These are phyloP conservation scores for Aspergillus fischeri DNA, from an alignment of 2,329 filamentous ascomycete genomes.

Conservation along the genomic window DNA sequence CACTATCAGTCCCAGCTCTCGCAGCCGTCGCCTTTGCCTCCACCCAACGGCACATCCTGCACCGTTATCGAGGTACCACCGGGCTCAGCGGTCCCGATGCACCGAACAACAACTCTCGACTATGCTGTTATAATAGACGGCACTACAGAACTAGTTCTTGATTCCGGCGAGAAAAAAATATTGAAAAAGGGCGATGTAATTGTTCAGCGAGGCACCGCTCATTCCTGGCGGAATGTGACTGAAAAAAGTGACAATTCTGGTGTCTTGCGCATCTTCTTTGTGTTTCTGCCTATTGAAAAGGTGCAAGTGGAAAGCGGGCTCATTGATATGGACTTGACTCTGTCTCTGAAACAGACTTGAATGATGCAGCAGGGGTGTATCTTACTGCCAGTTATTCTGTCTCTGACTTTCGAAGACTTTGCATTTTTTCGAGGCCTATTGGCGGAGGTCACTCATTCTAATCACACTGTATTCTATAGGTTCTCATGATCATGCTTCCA, in stretches of 20 bases:
- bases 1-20: neutral
- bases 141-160: neutral
- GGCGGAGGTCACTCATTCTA: neutral
- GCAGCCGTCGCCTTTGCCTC: neutral
- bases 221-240: neutral
- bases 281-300: neutral
- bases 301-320: neutral
- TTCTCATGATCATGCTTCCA: neutral
- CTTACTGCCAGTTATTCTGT: too few species aligned
- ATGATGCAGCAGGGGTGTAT: neutral
- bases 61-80: neutral
- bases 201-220: neutral
- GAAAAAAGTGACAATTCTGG: neutral
- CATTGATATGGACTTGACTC: neutral
- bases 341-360: neutral
- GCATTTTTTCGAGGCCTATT: neutral
- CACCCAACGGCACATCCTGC: neutral
- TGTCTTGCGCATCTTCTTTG: neutral
- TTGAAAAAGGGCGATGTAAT: neutral
- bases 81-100: neutral
- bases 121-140: neutral
- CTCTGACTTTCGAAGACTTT: too few species aligned
- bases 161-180: neutral
- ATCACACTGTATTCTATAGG: neutral
- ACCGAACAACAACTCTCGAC: neutral